Evolutionary conservation across 495 filamentous ascomycete species (phyloP), one percentile per base, ranked within the genome.

Genomic region (Penicillium chermesinum): DNA sequence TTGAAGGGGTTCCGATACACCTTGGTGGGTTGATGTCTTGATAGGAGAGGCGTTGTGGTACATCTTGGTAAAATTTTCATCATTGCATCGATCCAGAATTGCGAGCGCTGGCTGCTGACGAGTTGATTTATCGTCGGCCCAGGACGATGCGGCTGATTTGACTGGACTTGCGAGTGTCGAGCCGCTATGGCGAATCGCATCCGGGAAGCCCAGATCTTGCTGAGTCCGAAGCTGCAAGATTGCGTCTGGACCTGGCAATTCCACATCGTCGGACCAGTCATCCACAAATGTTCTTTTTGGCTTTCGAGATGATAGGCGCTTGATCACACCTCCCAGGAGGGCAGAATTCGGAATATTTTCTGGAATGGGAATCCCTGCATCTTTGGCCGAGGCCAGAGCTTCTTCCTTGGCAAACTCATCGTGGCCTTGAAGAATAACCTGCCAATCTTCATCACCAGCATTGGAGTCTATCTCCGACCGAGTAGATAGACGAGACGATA

Each of bases 231-330:
- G 72, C 54, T 82, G 75, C 46, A 91, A 65, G 2, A 75, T 62
- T 36, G 73, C 73, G 38, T 81, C 79, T 2, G 71, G 66, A 35
- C 71, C 72, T 1, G 90, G 87, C 35, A 96, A 71, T 52, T 95
- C 89, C 41, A 98, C 70, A 59, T 97, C 93, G 49, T 95, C 88
- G 38, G 81, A 85, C 87, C 91, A 96, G 65, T 95, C 91, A 63
- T 96, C 93, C 27, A 79, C 70, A 49, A 87, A 82, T 17, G 80
- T 71, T 64, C 85, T 87, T 60, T 82, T 86, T 37, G 83, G 77
- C 54, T 88, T 93, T 58, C 84, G 83, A 54, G 83, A 86, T 38
- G 89, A 89, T 6, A 98, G 74, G 60, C 89, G 75, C 72, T 95
- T 96, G 62, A 98, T 98, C 9, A 89, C 90, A 39, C 93, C 93